phyloP scores from a whole-genome alignment of 257 asterid species.

The Solanum medicagineum region DNA sequence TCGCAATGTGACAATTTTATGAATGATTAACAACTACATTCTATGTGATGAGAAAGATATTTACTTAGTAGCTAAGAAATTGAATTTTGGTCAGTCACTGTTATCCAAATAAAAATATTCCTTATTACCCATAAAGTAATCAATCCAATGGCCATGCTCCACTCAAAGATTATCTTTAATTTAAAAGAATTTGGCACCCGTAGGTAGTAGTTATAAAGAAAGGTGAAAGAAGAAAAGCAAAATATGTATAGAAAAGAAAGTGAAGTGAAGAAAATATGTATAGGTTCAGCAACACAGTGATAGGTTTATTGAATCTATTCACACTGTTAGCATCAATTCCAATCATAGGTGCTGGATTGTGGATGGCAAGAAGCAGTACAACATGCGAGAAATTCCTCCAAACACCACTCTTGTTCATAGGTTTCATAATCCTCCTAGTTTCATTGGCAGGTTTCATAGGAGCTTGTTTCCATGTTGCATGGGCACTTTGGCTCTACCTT shows the following conservation, averaged over 20 bases:
- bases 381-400: constrained; percentile 88
- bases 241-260: neutral
- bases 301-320: constrained; percentile 83
- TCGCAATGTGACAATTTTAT: neutral
- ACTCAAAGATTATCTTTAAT: neutral
- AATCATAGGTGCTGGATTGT: constrained; percentile 87
- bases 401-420: constrained; percentile 65
- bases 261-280: constrained; percentile 20
- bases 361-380: constrained; percentile 83
- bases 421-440: constrained; percentile 57
- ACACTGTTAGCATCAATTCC: constrained; percentile 89
- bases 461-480: constrained; percentile 83
- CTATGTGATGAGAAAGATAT: neutral
- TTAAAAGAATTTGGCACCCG: neutral
- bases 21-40: neutral
- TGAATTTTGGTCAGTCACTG: constrained; percentile 16
- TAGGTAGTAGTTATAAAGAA: neutral
- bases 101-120: constrained; percentile 13
- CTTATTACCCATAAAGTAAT: constrained; percentile 34
- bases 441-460: constrained; percentile 91
- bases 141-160: constrained; percentile 11
- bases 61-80: constrained; percentile 77
- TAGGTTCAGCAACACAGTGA: constrained; percentile 79
- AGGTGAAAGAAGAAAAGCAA: neutral
- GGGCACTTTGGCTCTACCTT: constrained; percentile 84